These are phyloP conservation scores for Malassezia psittaci DNA, from an alignment of 1,284 basidiomycete genomes.

Conservation along the genomic window DNA sequence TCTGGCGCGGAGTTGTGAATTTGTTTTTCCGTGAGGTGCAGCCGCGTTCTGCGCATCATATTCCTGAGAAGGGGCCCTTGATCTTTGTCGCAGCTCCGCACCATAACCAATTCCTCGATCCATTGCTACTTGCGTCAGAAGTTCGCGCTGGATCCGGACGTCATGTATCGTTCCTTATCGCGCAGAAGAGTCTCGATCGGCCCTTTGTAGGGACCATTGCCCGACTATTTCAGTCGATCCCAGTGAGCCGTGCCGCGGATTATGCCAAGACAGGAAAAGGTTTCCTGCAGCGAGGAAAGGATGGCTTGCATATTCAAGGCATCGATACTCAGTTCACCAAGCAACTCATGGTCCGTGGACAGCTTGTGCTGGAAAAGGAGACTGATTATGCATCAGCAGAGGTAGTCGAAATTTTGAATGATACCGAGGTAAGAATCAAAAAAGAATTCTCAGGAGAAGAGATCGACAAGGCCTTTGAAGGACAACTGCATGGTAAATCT, in stretches of 20 bases:
- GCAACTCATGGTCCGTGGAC: constrained; percentile 68
- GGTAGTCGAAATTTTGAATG: constrained; percentile 77
- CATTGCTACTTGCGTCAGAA: constrained; percentile 75
- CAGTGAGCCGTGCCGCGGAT: constrained; percentile 85
- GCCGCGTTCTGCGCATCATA: constrained; percentile 86
- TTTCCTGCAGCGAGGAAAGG: constrained; percentile 53
- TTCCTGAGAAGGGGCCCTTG: constrained; percentile 76
- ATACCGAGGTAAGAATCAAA: constrained; percentile 69
- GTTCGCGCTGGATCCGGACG: constrained; percentile 71
- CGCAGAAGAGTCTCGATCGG: constrained; percentile 81
- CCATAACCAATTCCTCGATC: constrained; percentile 95
- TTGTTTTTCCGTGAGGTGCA: constrained; percentile 93
- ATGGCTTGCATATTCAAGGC: constrained; percentile 62
- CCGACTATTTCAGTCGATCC: constrained; percentile 63
- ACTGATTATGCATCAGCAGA: constrained; percentile 70
- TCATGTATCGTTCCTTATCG: constrained; percentile 77
- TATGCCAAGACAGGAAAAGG: constrained; percentile 71
- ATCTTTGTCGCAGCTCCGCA: constrained; percentile 96
- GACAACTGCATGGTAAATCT: constrained; percentile 8
- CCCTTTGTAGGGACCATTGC: constrained; percentile 73
- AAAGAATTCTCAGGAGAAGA: constrained; percentile 60
- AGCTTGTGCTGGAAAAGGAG: constrained; percentile 77
- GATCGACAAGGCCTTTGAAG: constrained; percentile 35
- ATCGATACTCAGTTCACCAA: constrained; percentile 67
- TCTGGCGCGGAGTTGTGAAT: constrained; percentile 69